Base-by-base conservation (phyloP, 257 asterid species). In the Scutellaria baicalensis region DNA sequence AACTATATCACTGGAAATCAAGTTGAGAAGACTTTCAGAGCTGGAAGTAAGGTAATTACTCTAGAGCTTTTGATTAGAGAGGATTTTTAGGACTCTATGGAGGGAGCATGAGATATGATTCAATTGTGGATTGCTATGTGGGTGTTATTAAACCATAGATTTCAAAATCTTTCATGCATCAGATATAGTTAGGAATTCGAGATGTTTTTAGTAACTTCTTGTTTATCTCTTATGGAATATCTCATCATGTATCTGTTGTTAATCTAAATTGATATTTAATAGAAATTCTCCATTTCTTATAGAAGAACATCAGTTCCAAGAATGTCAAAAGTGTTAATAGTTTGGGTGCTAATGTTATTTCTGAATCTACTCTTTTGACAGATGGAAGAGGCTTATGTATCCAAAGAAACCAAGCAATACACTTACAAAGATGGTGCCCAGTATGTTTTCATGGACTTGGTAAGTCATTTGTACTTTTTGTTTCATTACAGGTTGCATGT, bases 381-480 rank as follows among this genome's bases (percentile, higher is more conserved):
- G 99, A 61, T 94, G 17, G 99, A 91, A 79, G 90, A 78, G 80
- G 96, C 97, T 42, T 81, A 91, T 67, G 91, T 91, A 76, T 64
- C 76, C 73, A 94, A 94, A 80, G 95, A 94, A 76, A 83, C 91
- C 51, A 94, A 94, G 80, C 97, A 91, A 78, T 91, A 68, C 83
- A 91, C 97, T 31, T 93, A 93, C 74, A 93, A 91, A 82, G 99
- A 93, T 72, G 95, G 89, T 76, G 76, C 88, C 42, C 99, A 91
- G 75, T 91, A 61, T 70, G 97, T 91, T 33, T 91, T 94, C 91
- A 94, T 94, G 97, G 99, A 94, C 76, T 81, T 87, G 91, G 99
- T 86, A 83, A 64, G 75, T 57, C 44, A 12, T 52, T 16, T 36
- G 1, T 52, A 8, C 48, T 39, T 44, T 17, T 3, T 16, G 50